Evolutionary conservation across 2,329 filamentous ascomycete species (phyloP).

Genomic region (Pseudocercospora macadamiae): DNA sequence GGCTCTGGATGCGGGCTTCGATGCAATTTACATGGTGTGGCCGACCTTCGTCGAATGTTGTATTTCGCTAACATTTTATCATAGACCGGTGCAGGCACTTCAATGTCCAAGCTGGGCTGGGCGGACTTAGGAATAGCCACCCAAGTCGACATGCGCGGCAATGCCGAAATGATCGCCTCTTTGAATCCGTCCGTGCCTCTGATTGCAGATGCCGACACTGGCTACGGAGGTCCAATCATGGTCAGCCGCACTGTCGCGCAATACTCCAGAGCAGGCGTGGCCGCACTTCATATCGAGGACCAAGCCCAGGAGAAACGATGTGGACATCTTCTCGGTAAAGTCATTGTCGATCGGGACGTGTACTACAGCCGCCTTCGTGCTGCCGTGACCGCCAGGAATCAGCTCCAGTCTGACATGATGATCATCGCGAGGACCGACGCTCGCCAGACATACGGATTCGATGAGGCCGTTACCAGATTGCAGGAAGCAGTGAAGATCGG

Average conservation of each 20-base stretch:
- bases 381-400: conserved; percentile 52
- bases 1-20: conserved; percentile 53
- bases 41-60: neutral
- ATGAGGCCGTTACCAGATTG: conserved; percentile 56
- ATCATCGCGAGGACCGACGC: conserved; percentile 67
- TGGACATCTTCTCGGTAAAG: conserved; percentile 64
- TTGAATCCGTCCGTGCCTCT: conserved; percentile 21
- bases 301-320: conserved; percentile 66
- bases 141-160: conserved; percentile 25
- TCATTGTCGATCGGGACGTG: conserved; percentile 55
- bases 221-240: conserved; percentile 46
- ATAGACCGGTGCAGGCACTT: conserved; percentile 30
- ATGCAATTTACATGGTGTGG: conserved; percentile 54
- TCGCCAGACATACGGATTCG: conserved; percentile 58
- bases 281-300: conserved; percentile 58
- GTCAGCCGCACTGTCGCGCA: conserved; percentile 57
- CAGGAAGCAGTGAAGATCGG: conserved; percentile 55
- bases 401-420: conserved; percentile 59
- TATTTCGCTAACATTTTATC: neutral
- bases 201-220: conserved; percentile 32
- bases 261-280: conserved; percentile 43
- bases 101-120: conserved; percentile 25
- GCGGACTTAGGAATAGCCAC: conserved; percentile 28
- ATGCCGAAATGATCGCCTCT: conserved; percentile 30
- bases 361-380: conserved; percentile 59